Base-by-base conservation (phyloP, 1,139 yeast species). In the Kodamaea ohmeri region DNA sequence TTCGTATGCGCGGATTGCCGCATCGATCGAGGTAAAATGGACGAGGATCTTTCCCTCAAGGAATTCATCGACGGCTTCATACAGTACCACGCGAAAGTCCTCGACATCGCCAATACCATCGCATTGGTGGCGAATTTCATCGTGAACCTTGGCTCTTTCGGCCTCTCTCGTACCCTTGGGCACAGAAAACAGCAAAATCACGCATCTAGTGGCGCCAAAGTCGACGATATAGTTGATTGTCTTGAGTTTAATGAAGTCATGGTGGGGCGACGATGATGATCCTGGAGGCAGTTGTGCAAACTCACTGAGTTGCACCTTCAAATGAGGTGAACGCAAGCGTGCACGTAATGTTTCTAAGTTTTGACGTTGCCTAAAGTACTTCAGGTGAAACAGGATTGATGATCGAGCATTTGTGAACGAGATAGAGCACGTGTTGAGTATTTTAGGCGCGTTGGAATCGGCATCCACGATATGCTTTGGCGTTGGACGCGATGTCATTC, bases 181-280 rank as follows among this genome's bases (percentile, higher is more conserved):
- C 11, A 47, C 34, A 25, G 43, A 22, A 37, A 60, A 50, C 20
- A 46, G 48, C 24, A 67, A 39, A 25, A 47, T 32, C 14, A 69
- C 41, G 37, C 66, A 58, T 35, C 76, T 54, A 3, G 75, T 67
- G 16, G 76, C 76, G 36, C 58, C 55, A 37, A 54, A 57, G 28
- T 71, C 75, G 36, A 62, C 46, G 20, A 71, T 67, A 48, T 67
- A 70, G 43, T 67, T 69, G 38, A 68, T 56, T 6, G 74, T 68
- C 42, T 68, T 70, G 43, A 65, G 53, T 43, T 69, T 70, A 42
- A 71, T 62, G 39, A 49, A 65, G 43, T 69, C 74, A 44, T 60
- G 30, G 30, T 27, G 30, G 4, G 16, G 30, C 26, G 26, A 71
- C 19, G 7, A 20, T 15, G n/a, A 15, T 4, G 18, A 6, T 14